Conservation (phyloP, 2,329 filamentous ascomycete genomes). For the Alternaria conjuncta region DNA sequence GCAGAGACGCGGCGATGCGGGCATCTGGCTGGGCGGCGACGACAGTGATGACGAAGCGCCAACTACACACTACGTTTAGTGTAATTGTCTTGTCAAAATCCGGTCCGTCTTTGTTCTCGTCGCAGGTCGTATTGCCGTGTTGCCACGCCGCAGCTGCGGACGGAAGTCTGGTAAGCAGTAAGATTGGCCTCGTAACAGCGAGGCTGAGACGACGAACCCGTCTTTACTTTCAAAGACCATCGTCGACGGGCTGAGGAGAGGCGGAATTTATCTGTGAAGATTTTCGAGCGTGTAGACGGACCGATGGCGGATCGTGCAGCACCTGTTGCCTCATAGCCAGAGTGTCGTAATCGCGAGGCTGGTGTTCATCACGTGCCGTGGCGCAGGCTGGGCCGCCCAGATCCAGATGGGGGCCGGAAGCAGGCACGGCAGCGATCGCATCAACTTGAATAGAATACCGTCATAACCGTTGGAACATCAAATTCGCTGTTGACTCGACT, state of each 20-base stretch:
- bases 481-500: constrained; percentile 6
- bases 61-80: constrained; percentile 10
- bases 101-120: constrained; percentile 6
- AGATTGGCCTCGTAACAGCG: constrained; percentile 13
- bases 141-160: constrained; percentile 23
- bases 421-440: constrained; percentile 11
- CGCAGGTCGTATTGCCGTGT: constrained; percentile 14
- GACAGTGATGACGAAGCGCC: constrained; percentile 20
- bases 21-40: not conserved
- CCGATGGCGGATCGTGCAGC: not conserved
- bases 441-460: constrained; percentile 12
- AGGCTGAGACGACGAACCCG: constrained; percentile 1
- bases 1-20: not conserved
- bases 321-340: not conserved
- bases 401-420: not conserved
- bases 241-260: not conserved
- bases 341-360: constrained; percentile 1
- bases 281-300: not conserved
- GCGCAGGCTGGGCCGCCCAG: constrained; percentile 9
- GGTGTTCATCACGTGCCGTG: constrained; percentile 22
- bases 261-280: not conserved
- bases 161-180: not conserved
- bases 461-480: constrained; percentile 3
- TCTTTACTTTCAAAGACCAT: not conserved
- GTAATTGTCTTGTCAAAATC: not conserved